A percentile compares a stretch with the other conserved stretches of the same genome.
Conservation (phyloP, 495 filamentous ascomycete species). For the Xylona heveae region DNA sequence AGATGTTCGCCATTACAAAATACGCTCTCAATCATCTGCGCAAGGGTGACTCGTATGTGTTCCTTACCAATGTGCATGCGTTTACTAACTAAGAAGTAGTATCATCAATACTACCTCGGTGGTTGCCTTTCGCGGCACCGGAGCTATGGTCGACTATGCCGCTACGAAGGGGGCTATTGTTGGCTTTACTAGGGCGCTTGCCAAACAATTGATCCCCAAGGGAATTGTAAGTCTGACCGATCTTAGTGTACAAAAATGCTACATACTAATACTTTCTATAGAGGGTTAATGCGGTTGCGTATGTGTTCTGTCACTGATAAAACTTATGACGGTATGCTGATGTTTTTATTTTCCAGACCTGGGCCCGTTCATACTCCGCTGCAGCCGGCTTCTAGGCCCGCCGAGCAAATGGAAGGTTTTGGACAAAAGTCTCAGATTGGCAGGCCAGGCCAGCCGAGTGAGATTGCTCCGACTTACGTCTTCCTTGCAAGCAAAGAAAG, state of each 20-base stretch:
- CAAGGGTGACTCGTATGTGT: conserved; percentile 21
- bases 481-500: conserved; percentile 35
- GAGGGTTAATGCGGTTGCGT: conserved; percentile 39
- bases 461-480: conserved; percentile 40
- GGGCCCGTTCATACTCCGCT: conserved; percentile 38
- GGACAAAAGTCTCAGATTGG: conserved; percentile 23
- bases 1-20: conserved; percentile 41
- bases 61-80: too few species aligned
- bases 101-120: conserved; percentile 41
- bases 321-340: background rate
- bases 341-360: conserved; percentile 14
- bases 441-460: conserved; percentile 34
- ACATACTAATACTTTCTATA: conserved; percentile 1
- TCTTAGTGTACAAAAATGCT: background rate
- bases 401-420: conserved; percentile 31
- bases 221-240: conserved; percentile 20
- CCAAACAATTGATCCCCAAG: conserved; percentile 29
- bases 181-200: conserved; percentile 33
- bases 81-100: too few species aligned
- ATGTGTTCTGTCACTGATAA: conserved; percentile 9
- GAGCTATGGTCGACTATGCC: conserved; percentile 33
- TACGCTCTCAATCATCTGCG: conserved; percentile 33
- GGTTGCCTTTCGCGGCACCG: conserved; percentile 30
- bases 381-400: conserved; percentile 27
- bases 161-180: conserved; percentile 41